phyloP scores from a whole-genome alignment of 148 eudicot genomes.

The Rhododendron griersonianum region DNA sequence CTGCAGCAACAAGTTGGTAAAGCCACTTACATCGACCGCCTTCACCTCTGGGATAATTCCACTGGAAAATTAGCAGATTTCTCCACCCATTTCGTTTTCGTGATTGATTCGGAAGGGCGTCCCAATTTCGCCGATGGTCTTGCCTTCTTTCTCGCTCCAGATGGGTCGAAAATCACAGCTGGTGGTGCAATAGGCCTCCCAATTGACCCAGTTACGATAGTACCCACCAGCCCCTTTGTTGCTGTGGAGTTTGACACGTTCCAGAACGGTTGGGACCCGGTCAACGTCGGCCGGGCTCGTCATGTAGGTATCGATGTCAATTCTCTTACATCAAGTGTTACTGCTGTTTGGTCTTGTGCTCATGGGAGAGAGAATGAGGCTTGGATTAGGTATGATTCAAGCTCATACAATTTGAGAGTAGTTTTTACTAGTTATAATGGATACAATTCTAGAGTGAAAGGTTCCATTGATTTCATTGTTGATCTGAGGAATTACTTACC shows the following conservation, averaged over 20 bases:
- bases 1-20: neutral
- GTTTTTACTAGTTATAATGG: neutral
- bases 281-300: neutral
- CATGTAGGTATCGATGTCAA: constrained; percentile 4
- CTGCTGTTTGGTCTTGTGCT: neutral
- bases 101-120: neutral
- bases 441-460: too few relatives aligned
- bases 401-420: neutral
- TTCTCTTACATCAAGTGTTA: neutral
- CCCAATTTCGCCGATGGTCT: neutral
- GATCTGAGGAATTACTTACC: neutral
- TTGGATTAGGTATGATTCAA: neutral
- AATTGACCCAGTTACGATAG: neutral
- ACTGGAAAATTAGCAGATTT: neutral
- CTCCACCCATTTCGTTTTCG: neutral
- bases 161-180: neutral
- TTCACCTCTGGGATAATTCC: neutral
- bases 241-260: constrained; percentile 22
- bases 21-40: neutral
- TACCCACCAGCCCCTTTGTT: neutral
- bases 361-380: neutral
- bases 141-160: neutral
- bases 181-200: neutral
- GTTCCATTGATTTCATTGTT: neutral
- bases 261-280: neutral